Evolutionary conservation across 306 rosid species (phyloP), one percentile per base, ranked within the genome.

Genomic region (Cucurbita argyrosperma): DNA sequence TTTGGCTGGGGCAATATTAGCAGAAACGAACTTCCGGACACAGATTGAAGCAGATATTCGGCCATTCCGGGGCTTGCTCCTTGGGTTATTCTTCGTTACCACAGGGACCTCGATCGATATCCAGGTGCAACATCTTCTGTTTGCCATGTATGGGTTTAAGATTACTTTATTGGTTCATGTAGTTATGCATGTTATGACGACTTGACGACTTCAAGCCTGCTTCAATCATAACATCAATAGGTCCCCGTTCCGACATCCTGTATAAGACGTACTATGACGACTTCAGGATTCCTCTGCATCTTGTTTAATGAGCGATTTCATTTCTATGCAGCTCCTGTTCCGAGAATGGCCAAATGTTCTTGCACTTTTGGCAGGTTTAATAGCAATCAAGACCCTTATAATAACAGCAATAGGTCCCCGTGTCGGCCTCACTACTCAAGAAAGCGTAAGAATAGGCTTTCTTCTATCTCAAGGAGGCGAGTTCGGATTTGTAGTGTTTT

Each of bases 41-140:
- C 99, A 95, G 84, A 95, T 95, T 88, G 99, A 95, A 91, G 99
- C 99, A 66, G 97, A 95, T 84, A 95, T 95, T 84, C 85, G 96
- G 84, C 99, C 99, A 18, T 95, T 95, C 79, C 87, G 97, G 86
- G 99, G 99, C 79, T 84, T 95, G 82, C 96, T 95, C 63, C 97
- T 95, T 11, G 99, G 99, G 66, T 83, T 95, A 78, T 95, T 95
- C 84, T 95, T 95, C 56, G 81, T 95, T 10, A 89, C 92, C 49
- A 95, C 99, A 0, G 99, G 99, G 79, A 83, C 97, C 49, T 91
- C 99, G 74, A 81, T 95, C 76, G 99, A 95, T 82, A 87, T 80
- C 80, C 96, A 88, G 99, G 99, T 94, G 78, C 39, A 46, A 12
- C 16, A 46, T 9, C 45, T 46, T 23, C 56, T 18, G 69, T 75